phyloP scores from a whole-genome alignment of 257 asterid species.

The Solanum peruvianum region DNA sequence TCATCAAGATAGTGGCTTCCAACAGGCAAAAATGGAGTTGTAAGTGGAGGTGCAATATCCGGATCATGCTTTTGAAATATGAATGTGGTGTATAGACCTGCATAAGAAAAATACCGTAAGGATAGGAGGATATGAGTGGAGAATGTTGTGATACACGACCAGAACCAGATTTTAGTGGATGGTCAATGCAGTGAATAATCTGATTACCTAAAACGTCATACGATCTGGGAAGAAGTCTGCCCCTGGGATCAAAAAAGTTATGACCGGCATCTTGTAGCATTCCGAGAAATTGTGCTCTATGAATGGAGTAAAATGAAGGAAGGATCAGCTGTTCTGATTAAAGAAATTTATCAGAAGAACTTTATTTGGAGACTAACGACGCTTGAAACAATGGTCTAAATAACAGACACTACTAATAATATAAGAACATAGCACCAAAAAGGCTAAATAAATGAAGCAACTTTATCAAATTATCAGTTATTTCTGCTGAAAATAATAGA shows the following conservation, averaged over 20 bases:
- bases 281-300: constrained; percentile 64
- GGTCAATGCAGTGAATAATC: neutral
- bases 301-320: neutral
- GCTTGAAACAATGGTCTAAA: neutral
- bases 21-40: constrained; percentile 64
- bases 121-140: neutral
- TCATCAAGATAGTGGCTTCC: constrained; percentile 55
- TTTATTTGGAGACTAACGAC: neutral
- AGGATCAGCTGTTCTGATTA: constrained; percentile 5
- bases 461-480: neutral
- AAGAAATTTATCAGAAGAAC: neutral
- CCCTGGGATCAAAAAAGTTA: constrained; percentile 72
- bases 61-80: constrained; percentile 92
- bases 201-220: constrained; percentile 70
- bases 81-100: constrained; percentile 86
- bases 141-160: neutral
- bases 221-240: constrained; percentile 83
- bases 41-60: constrained; percentile 81
- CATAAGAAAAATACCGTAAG: neutral
- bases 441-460: neutral
- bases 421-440: neutral
- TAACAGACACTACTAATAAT: neutral
- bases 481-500: neutral
- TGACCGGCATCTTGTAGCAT: constrained; percentile 70
- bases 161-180: neutral